Evolutionary conservation across 129 eudicot species (phyloP).

Genomic region (Gnaphalium uliginosum): DNA sequence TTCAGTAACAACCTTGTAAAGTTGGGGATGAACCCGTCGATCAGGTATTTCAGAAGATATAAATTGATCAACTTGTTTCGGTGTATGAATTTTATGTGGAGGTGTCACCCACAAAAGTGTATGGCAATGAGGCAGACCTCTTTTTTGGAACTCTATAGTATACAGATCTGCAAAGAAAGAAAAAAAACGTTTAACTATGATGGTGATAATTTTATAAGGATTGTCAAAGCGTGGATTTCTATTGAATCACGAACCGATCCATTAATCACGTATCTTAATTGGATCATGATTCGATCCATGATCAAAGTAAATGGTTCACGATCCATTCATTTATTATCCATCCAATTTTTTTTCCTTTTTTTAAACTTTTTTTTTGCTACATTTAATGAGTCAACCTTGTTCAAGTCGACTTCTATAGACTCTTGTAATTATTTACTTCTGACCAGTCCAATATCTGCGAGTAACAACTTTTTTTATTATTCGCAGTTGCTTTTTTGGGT

Average conservation of each 20-base stretch:
- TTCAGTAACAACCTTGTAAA: not conserved
- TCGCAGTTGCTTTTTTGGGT: no score
- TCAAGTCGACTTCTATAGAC: no score
- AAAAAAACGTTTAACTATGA: not conserved
- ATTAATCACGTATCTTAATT: no score
- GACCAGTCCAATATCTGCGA: no score
- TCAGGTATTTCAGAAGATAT: not conserved
- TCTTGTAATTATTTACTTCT: no score
- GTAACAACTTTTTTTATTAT: no score
- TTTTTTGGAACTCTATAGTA: slow-evolving; percentile 1
- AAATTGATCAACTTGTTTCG: not conserved
- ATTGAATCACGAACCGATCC: not conserved
- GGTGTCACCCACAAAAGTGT: not conserved
- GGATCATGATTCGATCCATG: no score
- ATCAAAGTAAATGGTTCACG: no score
- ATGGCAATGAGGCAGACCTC: not conserved
- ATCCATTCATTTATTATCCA: no score
- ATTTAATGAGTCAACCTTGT: no score
- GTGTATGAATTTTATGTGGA: not conserved
- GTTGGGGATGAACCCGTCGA: not conserved
- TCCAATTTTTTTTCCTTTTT: no score
- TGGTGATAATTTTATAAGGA: not conserved
- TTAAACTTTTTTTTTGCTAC: no score
- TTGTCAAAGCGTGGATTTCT: not conserved
- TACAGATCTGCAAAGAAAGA: not conserved